Evolutionary conservation across 2,329 filamentous ascomycete species (phyloP).

Genomic region (Fusarium tjaetaba): DNA sequence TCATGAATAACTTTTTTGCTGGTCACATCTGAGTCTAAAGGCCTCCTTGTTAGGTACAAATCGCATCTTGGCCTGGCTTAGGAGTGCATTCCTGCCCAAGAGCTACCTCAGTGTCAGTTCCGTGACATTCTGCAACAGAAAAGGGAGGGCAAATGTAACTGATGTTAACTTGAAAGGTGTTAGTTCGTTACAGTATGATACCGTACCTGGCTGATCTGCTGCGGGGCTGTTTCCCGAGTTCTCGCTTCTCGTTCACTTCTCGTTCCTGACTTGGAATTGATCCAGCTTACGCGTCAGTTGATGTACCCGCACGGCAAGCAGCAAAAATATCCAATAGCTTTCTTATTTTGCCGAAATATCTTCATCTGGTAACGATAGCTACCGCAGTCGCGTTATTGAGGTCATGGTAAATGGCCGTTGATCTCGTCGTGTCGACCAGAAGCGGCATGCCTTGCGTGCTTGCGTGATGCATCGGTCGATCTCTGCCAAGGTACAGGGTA

Average conservation of each 20-base stretch:
- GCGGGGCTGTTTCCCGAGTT: neutral
- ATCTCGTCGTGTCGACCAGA: neutral
- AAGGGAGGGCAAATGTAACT: neutral
- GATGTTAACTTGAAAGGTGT: neutral
- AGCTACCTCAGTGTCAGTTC: neutral
- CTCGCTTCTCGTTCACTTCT: neutral
- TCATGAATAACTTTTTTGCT: neutral
- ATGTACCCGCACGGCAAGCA: neutral
- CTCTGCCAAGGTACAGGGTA: neutral
- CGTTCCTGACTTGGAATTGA: neutral
- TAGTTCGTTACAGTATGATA: neutral
- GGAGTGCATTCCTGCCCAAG: too few relatives aligned
- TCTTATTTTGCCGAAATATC: neutral
- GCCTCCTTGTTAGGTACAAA: neutral
- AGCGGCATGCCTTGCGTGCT: neutral
- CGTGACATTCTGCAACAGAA: neutral
- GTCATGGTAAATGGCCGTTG: neutral
- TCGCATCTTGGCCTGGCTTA: neutral
- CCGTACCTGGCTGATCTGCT: neutral
- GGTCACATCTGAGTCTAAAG: neutral
- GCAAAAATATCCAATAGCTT: too few relatives aligned
- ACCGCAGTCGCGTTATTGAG: rapidly evolving
- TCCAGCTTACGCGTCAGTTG: too few relatives aligned
- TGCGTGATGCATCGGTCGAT: neutral
- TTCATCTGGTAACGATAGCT: neutral